Evolutionary conservation across 1,284 basidiomycete species (phyloP), one percentile per base, ranked within the genome.

Genomic region (Chondrostereum purpureum): DNA sequence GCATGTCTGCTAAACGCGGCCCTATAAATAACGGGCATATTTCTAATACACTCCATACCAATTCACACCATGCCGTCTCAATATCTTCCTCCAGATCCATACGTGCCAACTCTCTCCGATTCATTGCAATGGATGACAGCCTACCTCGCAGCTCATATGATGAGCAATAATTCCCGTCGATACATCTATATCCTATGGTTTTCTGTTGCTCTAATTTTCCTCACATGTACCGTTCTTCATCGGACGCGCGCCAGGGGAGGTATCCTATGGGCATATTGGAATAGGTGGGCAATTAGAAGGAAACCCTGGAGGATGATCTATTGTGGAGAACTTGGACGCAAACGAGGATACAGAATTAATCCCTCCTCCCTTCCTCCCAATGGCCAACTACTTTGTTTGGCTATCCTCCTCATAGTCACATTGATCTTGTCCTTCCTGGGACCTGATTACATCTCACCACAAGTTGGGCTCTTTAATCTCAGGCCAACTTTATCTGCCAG

Each of bases 381-480:
- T 55, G 73, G 75, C 2, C 74, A 81, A 48, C 61, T 84, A 14
- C 62, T 83, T 39, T 66, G 68, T 3, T 78, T n/a, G 27, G 46
- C 57, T 34, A 46, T 71, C 33, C 59, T 87, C 19, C 57, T 69
- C 24, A 50, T 72, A 44, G 56, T 66, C 3, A 63, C 74, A 4
- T 52, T 78, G 20, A 55, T 69, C 5, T 66, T 83, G 36, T n/a
- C 68, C 11, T 69, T 86, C 46, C 64, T 80, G 13, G 89, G 89
- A 10, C 77, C 83, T 8, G 88, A 92, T 63, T 88, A 90, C 58
- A 72, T 91, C 53, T 68, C 73, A 0, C 86, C 88, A 0, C 59
- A 61, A 11, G 63, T 71, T 2, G 65, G 62, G 17, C 57, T 77
- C 3, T 80, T 50, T 50, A 54, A 47, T 37, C 19, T 52, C 36